phyloP scores from a whole-genome alignment of 305 asterid genomes.

The Solanum hybrid region DNA sequence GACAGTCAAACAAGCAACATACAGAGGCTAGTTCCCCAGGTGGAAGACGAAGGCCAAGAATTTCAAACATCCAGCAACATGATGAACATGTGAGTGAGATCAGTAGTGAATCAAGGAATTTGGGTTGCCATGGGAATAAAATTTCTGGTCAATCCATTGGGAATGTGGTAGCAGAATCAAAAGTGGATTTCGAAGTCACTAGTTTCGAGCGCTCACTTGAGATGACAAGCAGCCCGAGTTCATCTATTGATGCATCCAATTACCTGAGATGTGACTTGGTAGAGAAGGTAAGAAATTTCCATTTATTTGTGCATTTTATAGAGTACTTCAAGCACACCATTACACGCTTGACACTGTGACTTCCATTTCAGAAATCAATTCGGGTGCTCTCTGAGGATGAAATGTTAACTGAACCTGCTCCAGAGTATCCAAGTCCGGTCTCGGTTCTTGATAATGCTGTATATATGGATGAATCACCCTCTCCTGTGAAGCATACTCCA shows the following conservation, averaged over 20 bases:
- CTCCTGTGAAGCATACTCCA: slow-evolving; percentile 38
- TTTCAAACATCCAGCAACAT: slow-evolving; percentile 22
- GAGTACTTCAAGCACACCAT: not conserved
- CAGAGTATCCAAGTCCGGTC: slow-evolving; percentile 70
- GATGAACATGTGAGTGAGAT: slow-evolving; percentile 30
- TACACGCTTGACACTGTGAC: not conserved
- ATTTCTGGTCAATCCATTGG: slow-evolving; percentile 32
- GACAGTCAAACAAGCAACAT: slow-evolving; percentile 47
- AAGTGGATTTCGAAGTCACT: slow-evolving; percentile 21
- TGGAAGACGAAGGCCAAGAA: slow-evolving; percentile 47
- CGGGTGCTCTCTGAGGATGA: slow-evolving; percentile 30
- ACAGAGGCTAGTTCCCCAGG: slow-evolving; percentile 47
- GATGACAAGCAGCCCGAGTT: slow-evolving; percentile 19
- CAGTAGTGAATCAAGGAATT: slow-evolving; percentile 29
- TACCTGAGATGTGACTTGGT: slow-evolving; percentile 14
- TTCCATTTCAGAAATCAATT: slow-evolving; percentile 36
- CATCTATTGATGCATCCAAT: slow-evolving; percentile 22
- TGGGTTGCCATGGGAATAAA: slow-evolving; percentile 22
- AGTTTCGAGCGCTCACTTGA: slow-evolving; percentile 30
- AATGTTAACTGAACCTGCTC: slow-evolving; percentile 22
- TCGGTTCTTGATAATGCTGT: slow-evolving; percentile 57
- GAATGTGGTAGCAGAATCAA: slow-evolving; percentile 17
- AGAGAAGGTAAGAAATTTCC: slow-evolving; percentile 32
- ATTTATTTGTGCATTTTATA: not conserved
- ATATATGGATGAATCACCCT: slow-evolving; percentile 43